Percentiles rank a stretch among this genome's conserved stretches.
phyloP scores from a whole-genome alignment of 1,139 yeast genomes.

The Zygosaccharomyces sapae region DNA sequence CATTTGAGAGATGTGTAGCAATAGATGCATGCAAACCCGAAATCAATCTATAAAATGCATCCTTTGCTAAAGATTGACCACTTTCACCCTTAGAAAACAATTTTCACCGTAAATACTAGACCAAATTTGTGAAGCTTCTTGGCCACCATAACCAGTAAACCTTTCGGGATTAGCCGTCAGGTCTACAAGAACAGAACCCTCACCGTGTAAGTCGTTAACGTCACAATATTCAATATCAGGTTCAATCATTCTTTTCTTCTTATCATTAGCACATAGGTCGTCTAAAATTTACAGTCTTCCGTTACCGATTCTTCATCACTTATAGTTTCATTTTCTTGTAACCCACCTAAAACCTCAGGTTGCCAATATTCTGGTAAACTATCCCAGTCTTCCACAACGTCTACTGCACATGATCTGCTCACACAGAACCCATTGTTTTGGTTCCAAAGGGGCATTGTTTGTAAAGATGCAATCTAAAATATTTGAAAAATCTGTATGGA shows the following conservation, averaged over 20 bases:
- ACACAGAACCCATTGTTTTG: constrained; percentile 80
- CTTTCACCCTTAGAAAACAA: constrained; percentile 55
- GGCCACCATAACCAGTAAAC: constrained; percentile 94
- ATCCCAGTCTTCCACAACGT: constrained; percentile 61
- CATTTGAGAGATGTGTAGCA: constrained; percentile 88
- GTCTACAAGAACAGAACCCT: constrained; percentile 73
- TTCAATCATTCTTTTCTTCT: constrained; percentile 12
- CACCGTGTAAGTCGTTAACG: constrained; percentile 38
- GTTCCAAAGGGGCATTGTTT: constrained; percentile 84
- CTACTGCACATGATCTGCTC: constrained; percentile 91
- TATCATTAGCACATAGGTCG: constrained; percentile 26
- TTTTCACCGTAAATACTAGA: constrained; percentile 85
- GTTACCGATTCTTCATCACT: constrained; percentile 33
- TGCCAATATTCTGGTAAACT: constrained; percentile 69
- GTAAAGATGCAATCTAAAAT: constrained; percentile 80
- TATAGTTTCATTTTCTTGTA: constrained; percentile 45
- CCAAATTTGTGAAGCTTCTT: constrained; percentile 92
- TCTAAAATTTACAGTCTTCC: constrained; percentile 37
- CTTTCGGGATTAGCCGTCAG: constrained; percentile 88
- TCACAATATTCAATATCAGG: constrained; percentile 47
- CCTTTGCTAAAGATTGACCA: constrained; percentile 73
- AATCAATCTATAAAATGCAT: constrained; percentile 77
- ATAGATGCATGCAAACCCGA: constrained; percentile 97
- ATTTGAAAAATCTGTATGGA: constrained; percentile 74
- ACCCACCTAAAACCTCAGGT: constrained; percentile 66